Conservation (phyloP, 805 yeast genomes). For the Grigorovia transvaalensis region DNA sequence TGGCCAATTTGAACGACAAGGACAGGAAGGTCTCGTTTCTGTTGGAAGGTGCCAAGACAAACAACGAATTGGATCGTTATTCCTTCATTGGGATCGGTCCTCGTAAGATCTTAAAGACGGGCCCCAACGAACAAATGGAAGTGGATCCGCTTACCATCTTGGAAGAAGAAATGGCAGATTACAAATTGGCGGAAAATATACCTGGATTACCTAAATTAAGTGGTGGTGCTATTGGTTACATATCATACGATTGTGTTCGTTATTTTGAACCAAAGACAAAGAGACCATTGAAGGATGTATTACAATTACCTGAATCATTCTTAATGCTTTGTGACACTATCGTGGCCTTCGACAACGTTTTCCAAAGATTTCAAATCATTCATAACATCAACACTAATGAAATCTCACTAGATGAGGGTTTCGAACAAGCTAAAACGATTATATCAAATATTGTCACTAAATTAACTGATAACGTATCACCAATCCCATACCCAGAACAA, state of each 20-base stretch:
- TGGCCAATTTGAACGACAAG: slow-evolving; percentile 50
- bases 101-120: slow-evolving; percentile 71
- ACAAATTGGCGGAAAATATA: slow-evolving; percentile 54
- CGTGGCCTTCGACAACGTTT: slow-evolving; percentile 89
- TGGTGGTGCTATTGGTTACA: slow-evolving; percentile 96
- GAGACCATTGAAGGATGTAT: slow-evolving; percentile 61
- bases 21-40: slow-evolving; percentile 61
- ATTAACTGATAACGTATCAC: slow-evolving; percentile 34
- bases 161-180: slow-evolving; percentile 59
- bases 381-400: slow-evolving; percentile 53
- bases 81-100: slow-evolving; percentile 88
- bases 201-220: slow-evolving; percentile 77
- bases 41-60: slow-evolving; percentile 81
- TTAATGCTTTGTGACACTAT: slow-evolving; percentile 86
- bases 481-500: slow-evolving; percentile 62
- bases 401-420: slow-evolving; percentile 32
- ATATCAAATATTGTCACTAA: slow-evolving; percentile 47
- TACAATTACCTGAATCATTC: slow-evolving; percentile 83
- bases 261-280: slow-evolving; percentile 91
- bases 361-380: slow-evolving; percentile 83
- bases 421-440: slow-evolving; percentile 42
- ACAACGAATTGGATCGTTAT: slow-evolving; percentile 81
- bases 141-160: slow-evolving; percentile 71
- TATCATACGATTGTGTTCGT: slow-evolving; percentile 92
- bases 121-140: slow-evolving; percentile 38